These are phyloP conservation scores for Vaccinium vitisidaea DNA, from an alignment of 148 eudicot genomes.

Conservation along the genomic window DNA sequence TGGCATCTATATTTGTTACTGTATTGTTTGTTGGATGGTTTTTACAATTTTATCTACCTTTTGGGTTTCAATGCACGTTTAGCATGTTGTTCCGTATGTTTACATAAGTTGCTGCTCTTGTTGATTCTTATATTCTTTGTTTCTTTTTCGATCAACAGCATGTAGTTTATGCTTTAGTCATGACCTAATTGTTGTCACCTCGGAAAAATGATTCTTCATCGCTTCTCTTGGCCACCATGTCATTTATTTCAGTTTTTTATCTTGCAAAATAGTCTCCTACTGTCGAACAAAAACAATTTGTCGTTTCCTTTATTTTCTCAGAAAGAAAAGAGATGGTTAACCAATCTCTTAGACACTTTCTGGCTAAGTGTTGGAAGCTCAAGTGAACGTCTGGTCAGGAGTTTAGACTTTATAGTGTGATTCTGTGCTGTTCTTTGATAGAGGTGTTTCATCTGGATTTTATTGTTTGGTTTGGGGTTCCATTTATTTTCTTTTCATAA, in stretches of 20 bases:
- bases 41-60: neutral
- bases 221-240: neutral
- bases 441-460: neutral
- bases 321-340: neutral
- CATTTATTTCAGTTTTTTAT: neutral
- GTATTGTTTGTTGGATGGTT: neutral
- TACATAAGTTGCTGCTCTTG: neutral
- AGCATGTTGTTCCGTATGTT: neutral
- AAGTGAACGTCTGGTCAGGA: neutral
- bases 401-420: neutral
- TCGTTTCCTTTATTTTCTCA: neutral
- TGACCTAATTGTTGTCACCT: neutral
- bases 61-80: neutral
- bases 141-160: neutral
- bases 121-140: neutral
- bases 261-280: neutral
- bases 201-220: neutral
- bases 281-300: neutral
- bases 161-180: neutral
- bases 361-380: neutral
- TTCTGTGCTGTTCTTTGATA: slow-evolving; percentile 3
- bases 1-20: neutral
- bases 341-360: neutral
- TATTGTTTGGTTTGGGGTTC: neutral
- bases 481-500: neutral